Percentiles rank a stretch among this genome's conserved stretches.
These are phyloP conservation scores for Pharnaceum exiguum DNA, from an alignment of 148 eudicot genomes.

Conservation along the genomic window DNA sequence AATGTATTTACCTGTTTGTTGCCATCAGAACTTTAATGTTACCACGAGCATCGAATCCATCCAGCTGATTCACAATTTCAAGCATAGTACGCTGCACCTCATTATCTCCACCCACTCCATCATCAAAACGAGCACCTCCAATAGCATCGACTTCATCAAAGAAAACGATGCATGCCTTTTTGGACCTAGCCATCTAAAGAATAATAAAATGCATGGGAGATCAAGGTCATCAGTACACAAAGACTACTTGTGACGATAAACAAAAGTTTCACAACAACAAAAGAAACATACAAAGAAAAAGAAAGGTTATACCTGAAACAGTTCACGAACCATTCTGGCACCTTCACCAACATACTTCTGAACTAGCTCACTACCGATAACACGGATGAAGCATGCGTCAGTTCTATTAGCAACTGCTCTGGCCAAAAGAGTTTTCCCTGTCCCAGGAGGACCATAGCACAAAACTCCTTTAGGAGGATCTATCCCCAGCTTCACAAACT, in stretches of 20 bases:
- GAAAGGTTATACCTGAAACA: slow-evolving; percentile 67
- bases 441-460: slow-evolving; percentile 99
- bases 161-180: slow-evolving; percentile 90
- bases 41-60: slow-evolving; percentile 95
- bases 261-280: background rate
- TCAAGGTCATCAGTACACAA: background rate
- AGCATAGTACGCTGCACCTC: slow-evolving; percentile 98
- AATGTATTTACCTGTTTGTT: slow-evolving; percentile 57
- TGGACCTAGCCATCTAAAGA: slow-evolving; percentile 98
- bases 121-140: slow-evolving; percentile 90
- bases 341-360: slow-evolving; percentile 99
- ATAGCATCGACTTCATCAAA: slow-evolving; percentile 95
- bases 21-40: slow-evolving; percentile 98
- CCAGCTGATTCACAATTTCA: slow-evolving; percentile 97
- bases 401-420: slow-evolving; percentile 97
- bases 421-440: slow-evolving; percentile 92
- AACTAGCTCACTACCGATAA: slow-evolving; percentile 96
- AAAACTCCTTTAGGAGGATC: slow-evolving; percentile 99
- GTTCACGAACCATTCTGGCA: slow-evolving; percentile 97
- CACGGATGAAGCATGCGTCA: slow-evolving; percentile 98
- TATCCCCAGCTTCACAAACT: slow-evolving; percentile 94
- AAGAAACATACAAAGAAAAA: background rate
- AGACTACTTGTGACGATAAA: too few species aligned
- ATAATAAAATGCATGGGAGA: background rate
- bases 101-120: slow-evolving; percentile 90